Evolutionary conservation across 1,284 basidiomycete genomes (phyloP).

Genomic region (Cerioporus squamosus): DNA sequence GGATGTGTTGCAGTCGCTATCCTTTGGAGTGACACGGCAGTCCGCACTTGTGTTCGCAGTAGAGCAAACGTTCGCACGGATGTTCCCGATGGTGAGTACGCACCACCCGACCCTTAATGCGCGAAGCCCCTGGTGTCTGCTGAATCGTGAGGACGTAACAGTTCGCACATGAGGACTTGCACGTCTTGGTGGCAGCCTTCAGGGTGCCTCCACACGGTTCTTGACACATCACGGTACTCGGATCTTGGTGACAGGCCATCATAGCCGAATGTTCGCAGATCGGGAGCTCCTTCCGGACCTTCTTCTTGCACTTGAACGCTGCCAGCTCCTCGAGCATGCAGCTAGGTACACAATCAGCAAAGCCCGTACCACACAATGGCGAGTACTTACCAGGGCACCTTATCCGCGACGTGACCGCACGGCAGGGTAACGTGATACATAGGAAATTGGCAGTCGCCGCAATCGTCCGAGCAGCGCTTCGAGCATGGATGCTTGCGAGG

Average conservation of each 20-base stretch:
- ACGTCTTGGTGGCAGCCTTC: conserved; percentile 56
- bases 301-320: conserved; percentile 46
- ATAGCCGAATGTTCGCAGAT: conserved; percentile 59
- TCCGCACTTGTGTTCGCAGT: conserved; percentile 63
- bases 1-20: conserved; percentile 51
- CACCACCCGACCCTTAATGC: conserved; percentile 12
- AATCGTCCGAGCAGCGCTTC: conserved; percentile 54
- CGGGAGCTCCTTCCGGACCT: no score
- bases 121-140: neutral
- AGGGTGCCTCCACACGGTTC: conserved; percentile 48
- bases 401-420: conserved; percentile 59
- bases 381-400: conserved; percentile 57
- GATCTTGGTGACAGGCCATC: conserved; percentile 52
- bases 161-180: conserved; percentile 50
- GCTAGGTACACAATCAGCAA: no score
- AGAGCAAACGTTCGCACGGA: conserved; percentile 54
- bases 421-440: conserved; percentile 55
- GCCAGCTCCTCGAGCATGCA: conserved; percentile 48
- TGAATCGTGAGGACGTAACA: conserved; percentile 46
- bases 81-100: conserved; percentile 48
- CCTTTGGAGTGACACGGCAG: conserved; percentile 52
- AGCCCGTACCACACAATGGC: neutral
- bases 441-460: conserved; percentile 61
- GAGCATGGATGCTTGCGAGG: conserved; percentile 63
- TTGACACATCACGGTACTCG: conserved; percentile 30